Evolutionary conservation across 768 basidiomycete genomes (phyloP).

Genomic region (Panaeolus cyanescens): DNA sequence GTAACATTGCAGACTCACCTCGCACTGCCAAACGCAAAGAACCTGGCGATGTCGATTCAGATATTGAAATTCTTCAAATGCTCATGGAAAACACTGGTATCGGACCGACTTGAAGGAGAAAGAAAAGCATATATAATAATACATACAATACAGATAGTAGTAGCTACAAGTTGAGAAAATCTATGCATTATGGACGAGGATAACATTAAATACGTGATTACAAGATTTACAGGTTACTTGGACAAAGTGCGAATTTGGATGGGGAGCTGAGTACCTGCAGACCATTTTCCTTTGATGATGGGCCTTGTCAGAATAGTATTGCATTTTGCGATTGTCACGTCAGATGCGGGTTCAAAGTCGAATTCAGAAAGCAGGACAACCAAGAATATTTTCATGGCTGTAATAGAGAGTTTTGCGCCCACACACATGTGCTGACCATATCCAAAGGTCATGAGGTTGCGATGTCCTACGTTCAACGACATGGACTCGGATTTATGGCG

Average conservation of each 20-base stretch:
- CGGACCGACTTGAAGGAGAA: background rate
- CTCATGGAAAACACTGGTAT: constrained; percentile 9
- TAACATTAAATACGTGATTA: constrained; percentile 1
- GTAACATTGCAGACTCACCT: constrained; percentile 33
- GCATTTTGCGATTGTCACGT: constrained; percentile 42
- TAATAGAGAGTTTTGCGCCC: constrained; percentile 47
- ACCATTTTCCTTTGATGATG: constrained; percentile 42
- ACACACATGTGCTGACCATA: constrained; percentile 52
- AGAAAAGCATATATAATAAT: background rate
- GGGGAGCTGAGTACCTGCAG: constrained; percentile 43
- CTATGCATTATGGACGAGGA: background rate
- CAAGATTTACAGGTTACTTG: background rate
- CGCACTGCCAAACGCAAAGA: constrained; percentile 8
- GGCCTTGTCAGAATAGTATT: constrained; percentile 54
- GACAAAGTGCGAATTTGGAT: constrained; percentile 25
- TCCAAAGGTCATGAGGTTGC: constrained; percentile 55
- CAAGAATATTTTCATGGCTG: constrained; percentile 54
- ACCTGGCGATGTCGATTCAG: constrained; percentile 29
- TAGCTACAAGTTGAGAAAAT: background rate
- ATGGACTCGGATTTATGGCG: constrained; percentile 36
- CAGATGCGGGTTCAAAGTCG: constrained; percentile 43
- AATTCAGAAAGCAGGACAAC: constrained; percentile 46
- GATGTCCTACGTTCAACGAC: constrained; percentile 30
- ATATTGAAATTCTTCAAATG: constrained; percentile 25
- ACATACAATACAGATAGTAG: background rate